Percentiles rank a stretch among this genome's conserved stretches.
These are phyloP conservation scores for Pyrus communis DNA, from an alignment of 306 rosid genomes.

Conservation along the genomic window DNA sequence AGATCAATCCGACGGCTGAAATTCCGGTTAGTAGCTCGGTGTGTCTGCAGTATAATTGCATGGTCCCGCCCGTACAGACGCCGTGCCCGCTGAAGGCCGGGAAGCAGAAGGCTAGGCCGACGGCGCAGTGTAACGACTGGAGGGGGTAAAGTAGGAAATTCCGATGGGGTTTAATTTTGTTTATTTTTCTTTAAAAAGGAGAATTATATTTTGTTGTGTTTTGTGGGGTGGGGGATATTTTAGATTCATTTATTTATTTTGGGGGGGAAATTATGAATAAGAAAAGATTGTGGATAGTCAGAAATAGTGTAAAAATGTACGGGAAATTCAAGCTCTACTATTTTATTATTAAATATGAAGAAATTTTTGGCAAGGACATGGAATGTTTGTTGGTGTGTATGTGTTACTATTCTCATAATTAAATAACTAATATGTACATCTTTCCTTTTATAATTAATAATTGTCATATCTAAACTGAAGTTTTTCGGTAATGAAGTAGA, in stretches of 20 bases:
- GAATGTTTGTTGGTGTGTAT: background rate
- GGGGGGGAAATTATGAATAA: constrained; percentile 14
- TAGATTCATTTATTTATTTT: constrained; percentile 34
- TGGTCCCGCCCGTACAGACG: constrained; percentile 87
- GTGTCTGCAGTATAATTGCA: constrained; percentile 92
- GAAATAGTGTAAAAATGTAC: constrained; percentile 4
- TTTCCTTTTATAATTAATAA: too few species aligned
- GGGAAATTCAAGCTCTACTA: background rate
- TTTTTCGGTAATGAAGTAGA: too few species aligned
- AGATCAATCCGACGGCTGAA: constrained; percentile 90
- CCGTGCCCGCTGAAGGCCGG: constrained; percentile 87
- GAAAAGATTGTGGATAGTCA: constrained; percentile 48
- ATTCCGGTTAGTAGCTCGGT: constrained; percentile 80
- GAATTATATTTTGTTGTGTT: background rate
- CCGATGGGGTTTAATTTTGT: background rate
- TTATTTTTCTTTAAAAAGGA: background rate
- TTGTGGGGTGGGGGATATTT: background rate
- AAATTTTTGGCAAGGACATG: background rate
- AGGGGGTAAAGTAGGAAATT: constrained; percentile 37
- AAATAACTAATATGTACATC: too few species aligned
- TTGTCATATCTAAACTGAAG: too few species aligned
- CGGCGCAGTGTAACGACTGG: constrained; percentile 69
- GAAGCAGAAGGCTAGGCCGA: constrained; percentile 63
- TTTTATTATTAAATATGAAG: background rate
- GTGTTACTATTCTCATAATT: too few species aligned